Evolutionary conservation across 1,139 yeast species (phyloP).

Genomic region (Pichia sp.): DNA sequence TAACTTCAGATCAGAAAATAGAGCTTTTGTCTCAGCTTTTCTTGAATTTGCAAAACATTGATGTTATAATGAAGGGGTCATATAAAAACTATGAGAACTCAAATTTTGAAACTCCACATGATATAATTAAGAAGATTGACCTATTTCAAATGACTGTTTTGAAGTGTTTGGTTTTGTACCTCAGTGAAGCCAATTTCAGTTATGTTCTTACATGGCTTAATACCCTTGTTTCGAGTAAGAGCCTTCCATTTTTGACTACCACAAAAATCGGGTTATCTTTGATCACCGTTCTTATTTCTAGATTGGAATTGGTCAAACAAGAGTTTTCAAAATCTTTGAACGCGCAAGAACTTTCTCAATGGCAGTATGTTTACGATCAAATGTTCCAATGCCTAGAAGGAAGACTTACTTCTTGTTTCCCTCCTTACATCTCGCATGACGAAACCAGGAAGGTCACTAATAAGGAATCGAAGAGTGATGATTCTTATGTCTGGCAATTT

Average conservation of each 20-base stretch:
- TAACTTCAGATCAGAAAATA: slow-evolving; percentile 71
- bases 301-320: slow-evolving; percentile 90
- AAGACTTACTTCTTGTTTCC: slow-evolving; percentile 75
- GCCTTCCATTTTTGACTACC: slow-evolving; percentile 68
- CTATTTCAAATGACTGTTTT: slow-evolving; percentile 78
- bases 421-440: slow-evolving; percentile 51
- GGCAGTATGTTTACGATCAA: slow-evolving; percentile 82
- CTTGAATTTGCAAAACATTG: slow-evolving; percentile 76
- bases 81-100: slow-evolving; percentile 55
- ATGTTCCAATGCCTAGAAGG: slow-evolving; percentile 79
- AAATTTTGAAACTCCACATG: slow-evolving; percentile 47
- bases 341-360: slow-evolving; percentile 48
- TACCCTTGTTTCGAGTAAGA: slow-evolving; percentile 63
- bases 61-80: slow-evolving; percentile 74
- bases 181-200: slow-evolving; percentile 76
- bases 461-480: slow-evolving; percentile 47
- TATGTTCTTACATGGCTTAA: slow-evolving; percentile 81
- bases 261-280: slow-evolving; percentile 86
- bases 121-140: slow-evolving; percentile 63
- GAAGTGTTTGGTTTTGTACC: slow-evolving; percentile 79
- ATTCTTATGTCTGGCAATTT: slow-evolving; percentile 94
- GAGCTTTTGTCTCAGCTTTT: slow-evolving; percentile 76
- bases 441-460: slow-evolving; percentile 24
- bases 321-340: slow-evolving; percentile 52
- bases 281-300: slow-evolving; percentile 80